Evolutionary conservation across 2,329 filamentous ascomycete genomes (phyloP), one percentile per base, ranked within the genome.

Genomic region (Aureobasidium sp.): DNA sequence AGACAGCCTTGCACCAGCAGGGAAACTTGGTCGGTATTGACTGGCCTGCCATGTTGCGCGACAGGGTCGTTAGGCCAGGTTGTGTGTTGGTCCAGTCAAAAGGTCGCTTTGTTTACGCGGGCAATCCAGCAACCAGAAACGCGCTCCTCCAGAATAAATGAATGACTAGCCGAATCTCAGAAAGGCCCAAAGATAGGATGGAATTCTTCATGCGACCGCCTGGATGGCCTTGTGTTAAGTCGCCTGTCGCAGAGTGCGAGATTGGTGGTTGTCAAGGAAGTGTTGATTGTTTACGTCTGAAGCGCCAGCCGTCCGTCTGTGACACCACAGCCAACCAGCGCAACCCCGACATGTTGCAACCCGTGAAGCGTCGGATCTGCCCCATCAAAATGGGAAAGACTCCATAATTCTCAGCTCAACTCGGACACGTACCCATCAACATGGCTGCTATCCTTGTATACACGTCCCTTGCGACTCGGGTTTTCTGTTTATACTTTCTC

Each of bases 1-100:
- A 75, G n/a, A 73, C 73, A 4, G 73, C 73, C 62, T 69, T 71
- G 65, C 71, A 73, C 73, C 73, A 75, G 69, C 73, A 75, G 13
- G 73, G 73, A 61, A 75, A 75, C 9, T 69, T 67, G 42, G 68
- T 66, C 1, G 71, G 71, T n/a, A 71, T 45, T 15, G 63, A 59
- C 47, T 66, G 66, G 29, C 59, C 64, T 13, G 59, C 64, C 64
- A 65, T 65, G 47, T 54, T 61, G 50, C 27, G 42, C 41, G n/a
- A 21, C 25, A 25, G 6, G 15, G 27, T 42, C 3, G 27, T 52
- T 21, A 36, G n/a, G 49, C 49, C 34, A 25, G 32, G n/a, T 37
- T 52, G 50, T 32, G 16, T 36, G 4, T 9, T n/a, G 9, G 10
- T 54, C 37, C 50, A 42, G 50, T 30, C 37, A 32, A 42, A 15